Percentiles rank a stretch among this genome's conserved stretches.
phyloP scores from a whole-genome alignment of 805 yeast genomes.

The Teunomyces barrocoloradensis region DNA sequence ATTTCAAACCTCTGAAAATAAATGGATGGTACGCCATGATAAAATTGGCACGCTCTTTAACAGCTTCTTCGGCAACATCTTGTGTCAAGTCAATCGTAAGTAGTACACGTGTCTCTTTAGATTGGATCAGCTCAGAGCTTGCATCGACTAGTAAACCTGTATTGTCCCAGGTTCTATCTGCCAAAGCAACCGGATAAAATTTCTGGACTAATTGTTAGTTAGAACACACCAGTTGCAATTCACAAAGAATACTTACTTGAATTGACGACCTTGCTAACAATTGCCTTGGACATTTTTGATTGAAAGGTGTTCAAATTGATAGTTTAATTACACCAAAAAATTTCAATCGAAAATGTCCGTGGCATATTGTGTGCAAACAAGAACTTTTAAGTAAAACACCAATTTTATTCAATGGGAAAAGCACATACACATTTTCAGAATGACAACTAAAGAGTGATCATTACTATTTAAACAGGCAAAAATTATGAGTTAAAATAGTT shows the following conservation, averaged over 20 bases:
- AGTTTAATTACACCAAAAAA: neutral
- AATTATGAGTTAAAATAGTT: no score
- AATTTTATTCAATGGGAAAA: no score
- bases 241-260: constrained; percentile 33
- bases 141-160: constrained; percentile 87
- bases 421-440: no score
- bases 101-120: constrained; percentile 37
- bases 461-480: no score
- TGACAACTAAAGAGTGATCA: no score
- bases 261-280: constrained; percentile 39
- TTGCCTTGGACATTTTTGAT: constrained; percentile 37
- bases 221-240: constrained; percentile 17
- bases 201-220: constrained; percentile 50
- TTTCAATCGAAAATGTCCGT: neutral
- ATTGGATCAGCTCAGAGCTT: constrained; percentile 25
- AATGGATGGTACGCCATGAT: constrained; percentile 91
- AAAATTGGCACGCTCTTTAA: constrained; percentile 49
- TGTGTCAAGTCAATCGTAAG: constrained; percentile 84
- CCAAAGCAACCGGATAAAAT: constrained; percentile 75
- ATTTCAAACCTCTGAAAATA: constrained; percentile 83
- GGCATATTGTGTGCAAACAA: neutral
- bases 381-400: no score
- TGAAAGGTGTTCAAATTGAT: neutral
- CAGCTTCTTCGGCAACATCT: constrained; percentile 82
- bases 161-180: constrained; percentile 92